phyloP scores from a whole-genome alignment of 352 stramenopile genomes.

The Pythium dissotocum region DNA sequence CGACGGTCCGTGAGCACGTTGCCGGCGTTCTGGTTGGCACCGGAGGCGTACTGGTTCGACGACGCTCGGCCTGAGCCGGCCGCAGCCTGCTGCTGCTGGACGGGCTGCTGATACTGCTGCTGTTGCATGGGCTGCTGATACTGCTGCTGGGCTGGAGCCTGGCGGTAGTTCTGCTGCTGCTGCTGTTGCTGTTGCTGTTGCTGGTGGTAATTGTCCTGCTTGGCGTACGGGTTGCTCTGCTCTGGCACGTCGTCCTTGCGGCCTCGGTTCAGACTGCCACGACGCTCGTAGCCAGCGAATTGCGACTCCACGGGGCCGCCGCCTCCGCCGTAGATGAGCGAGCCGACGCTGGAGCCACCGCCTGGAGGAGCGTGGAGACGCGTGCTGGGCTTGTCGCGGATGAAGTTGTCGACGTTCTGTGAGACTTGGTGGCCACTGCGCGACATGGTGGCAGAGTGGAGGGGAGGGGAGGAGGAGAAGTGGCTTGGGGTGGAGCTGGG shows the following conservation, averaged over 20 bases:
- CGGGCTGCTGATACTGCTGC: slow-evolving; percentile 27
- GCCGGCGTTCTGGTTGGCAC: slow-evolving; percentile 86
- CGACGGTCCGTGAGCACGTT: slow-evolving; percentile 90
- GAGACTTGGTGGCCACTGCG: slow-evolving; percentile 59
- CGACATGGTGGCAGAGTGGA: slow-evolving; percentile 40
- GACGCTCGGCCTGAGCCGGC: slow-evolving; percentile 33
- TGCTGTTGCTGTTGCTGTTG: slow-evolving; percentile 33
- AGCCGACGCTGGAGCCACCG: slow-evolving; percentile 69
- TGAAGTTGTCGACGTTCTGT: slow-evolving; percentile 83
- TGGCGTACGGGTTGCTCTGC: slow-evolving; percentile 18
- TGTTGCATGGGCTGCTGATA: slow-evolving; percentile 26
- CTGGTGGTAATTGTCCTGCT: slow-evolving; percentile 26
- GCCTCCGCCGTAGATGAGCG: slow-evolving; percentile 72
- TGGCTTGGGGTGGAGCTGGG: slow-evolving; percentile 3
- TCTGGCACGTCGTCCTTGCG: slow-evolving; percentile 5
- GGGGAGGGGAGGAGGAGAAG: background rate
- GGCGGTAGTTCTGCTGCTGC: slow-evolving; percentile 21
- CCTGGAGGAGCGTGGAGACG: slow-evolving; percentile 69
- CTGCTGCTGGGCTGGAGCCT: slow-evolving; percentile 25
- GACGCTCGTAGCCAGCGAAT: slow-evolving; percentile 55
- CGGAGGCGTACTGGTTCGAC: slow-evolving; percentile 85
- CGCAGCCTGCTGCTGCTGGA: slow-evolving; percentile 12
- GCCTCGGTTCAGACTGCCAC: slow-evolving; percentile 20
- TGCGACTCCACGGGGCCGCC: slow-evolving; percentile 38
- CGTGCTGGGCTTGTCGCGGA: slow-evolving; percentile 75